phyloP scores from a whole-genome alignment of 2,329 filamentous ascomycete species.

The Botrytis elliptica region DNA sequence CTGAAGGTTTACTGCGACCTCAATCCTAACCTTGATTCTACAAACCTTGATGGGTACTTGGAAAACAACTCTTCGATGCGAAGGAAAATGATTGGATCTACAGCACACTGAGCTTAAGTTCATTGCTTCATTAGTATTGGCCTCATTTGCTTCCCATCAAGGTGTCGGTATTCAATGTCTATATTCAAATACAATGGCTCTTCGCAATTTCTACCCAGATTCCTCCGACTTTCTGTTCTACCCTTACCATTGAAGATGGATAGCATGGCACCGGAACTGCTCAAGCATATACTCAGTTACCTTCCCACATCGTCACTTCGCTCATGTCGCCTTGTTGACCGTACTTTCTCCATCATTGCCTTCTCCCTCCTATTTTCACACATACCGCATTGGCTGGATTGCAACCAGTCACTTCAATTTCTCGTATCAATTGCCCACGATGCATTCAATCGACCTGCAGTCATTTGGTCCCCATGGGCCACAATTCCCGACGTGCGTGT shows the following conservation, averaged over 20 bases:
- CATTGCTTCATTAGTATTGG: background rate
- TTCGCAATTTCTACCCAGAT: background rate
- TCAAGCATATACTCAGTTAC: slow-evolving; percentile 26
- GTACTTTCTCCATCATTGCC: slow-evolving; percentile 24
- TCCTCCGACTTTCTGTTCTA: background rate
- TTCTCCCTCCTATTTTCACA: slow-evolving; percentile 26
- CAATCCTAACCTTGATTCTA: background rate
- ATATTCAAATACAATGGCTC: background rate
- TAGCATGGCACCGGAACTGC: slow-evolving; percentile 27
- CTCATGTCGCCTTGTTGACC: slow-evolving; percentile 25
- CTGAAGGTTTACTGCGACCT: slow-evolving; percentile 32
- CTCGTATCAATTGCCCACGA: slow-evolving; percentile 5
- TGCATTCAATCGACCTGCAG: background rate
- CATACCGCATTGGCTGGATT: slow-evolving; percentile 27
- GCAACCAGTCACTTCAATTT: slow-evolving; percentile 7
- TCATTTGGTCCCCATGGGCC: slow-evolving; percentile 21
- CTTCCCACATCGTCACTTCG: slow-evolving; percentile 25
- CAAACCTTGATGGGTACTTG: background rate
- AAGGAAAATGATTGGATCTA: background rate
- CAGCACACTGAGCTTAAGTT: background rate
- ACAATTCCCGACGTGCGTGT: slow-evolving; percentile 22
- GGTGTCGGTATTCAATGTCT: background rate
- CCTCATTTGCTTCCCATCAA: background rate
- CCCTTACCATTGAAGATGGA: slow-evolving; percentile 20
- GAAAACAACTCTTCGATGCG: background rate